Conservation (phyloP, 2,329 filamentous ascomycete genomes). For the Pseudofabraea citricarpa region DNA sequence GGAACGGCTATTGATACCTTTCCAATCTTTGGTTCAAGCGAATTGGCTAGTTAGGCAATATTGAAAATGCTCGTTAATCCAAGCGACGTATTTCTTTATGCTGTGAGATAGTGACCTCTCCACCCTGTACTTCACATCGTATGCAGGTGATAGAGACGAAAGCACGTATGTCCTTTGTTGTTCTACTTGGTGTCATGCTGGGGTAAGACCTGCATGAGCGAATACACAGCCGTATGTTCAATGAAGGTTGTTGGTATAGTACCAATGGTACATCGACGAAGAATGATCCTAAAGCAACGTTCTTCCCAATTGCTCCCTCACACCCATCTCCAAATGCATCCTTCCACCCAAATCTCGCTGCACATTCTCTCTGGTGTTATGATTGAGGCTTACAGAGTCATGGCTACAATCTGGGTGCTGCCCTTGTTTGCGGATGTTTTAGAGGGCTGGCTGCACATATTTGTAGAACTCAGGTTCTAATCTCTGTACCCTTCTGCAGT, state of each 20-base stretch:
- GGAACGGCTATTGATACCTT: too few relatives aligned
- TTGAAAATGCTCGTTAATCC: too few relatives aligned
- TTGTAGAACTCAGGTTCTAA: constrained; percentile 2
- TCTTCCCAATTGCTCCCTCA: too few relatives aligned
- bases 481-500: neutral
- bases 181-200: neutral
- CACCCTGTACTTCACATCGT: too few relatives aligned
- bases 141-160: too few relatives aligned
- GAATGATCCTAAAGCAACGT: too few relatives aligned
- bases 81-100: too few relatives aligned
- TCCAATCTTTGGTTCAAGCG: too few relatives aligned
- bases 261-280: too few relatives aligned
- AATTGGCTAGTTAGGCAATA: too few relatives aligned
- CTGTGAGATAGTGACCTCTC: too few relatives aligned
- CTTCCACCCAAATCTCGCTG: neutral
- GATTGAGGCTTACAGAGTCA: constrained; percentile 8
- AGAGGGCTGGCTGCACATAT: constrained; percentile 8
- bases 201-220: neutral
- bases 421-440: constrained; percentile 10
- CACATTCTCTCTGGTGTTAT: constrained; percentile 4
- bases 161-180: neutral
- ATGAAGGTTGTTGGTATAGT: neutral
- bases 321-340: constrained; percentile 4
- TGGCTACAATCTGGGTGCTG: constrained; percentile 10
- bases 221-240: neutral